A percentile compares a stretch with the other conserved stretches of the same genome.
Conservation (phyloP, 441 rosid genomes). For the Hura crepitans region DNA sequence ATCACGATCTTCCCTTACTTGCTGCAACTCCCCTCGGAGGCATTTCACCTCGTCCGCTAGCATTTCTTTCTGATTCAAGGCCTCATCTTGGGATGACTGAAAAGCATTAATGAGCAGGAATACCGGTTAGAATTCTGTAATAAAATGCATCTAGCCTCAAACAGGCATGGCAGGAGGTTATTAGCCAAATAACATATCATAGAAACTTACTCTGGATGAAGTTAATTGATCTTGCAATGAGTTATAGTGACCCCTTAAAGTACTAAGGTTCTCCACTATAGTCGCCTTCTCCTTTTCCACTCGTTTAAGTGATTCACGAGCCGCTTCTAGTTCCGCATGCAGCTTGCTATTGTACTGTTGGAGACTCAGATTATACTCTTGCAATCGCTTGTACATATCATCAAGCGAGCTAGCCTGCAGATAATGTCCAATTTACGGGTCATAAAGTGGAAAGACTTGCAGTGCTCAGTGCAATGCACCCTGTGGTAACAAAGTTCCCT, state of each 20-base stretch:
- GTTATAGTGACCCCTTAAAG: constrained; percentile 75
- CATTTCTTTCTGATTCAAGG: constrained; percentile 59
- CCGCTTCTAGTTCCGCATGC: constrained; percentile 54
- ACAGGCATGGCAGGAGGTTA: background rate
- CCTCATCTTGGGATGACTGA: constrained; percentile 76
- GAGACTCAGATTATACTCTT: constrained; percentile 83
- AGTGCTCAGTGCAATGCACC: background rate
- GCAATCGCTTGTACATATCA: constrained; percentile 70
- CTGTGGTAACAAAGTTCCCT: background rate
- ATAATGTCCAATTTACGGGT: constrained; percentile 25
- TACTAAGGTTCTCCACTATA: constrained; percentile 76
- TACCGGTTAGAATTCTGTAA: background rate
- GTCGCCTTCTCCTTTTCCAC: constrained; percentile 78
- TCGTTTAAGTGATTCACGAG: constrained; percentile 54
- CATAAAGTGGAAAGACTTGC: constrained; percentile 45
- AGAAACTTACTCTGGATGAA: constrained; percentile 55
- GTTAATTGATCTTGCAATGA: constrained; percentile 81
- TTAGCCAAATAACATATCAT: background rate
- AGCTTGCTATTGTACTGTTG: constrained; percentile 78
- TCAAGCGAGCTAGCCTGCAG: constrained; percentile 61
- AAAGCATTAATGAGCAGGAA: constrained; percentile 4
- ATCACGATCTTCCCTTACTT: constrained; percentile 90
- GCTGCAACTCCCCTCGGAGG: constrained; percentile 74
- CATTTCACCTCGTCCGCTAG: constrained; percentile 58
- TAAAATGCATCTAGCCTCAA: background rate